Evolutionary conservation across 1,139 yeast species (phyloP).

Genomic region (Yamadazyma conglobata): DNA sequence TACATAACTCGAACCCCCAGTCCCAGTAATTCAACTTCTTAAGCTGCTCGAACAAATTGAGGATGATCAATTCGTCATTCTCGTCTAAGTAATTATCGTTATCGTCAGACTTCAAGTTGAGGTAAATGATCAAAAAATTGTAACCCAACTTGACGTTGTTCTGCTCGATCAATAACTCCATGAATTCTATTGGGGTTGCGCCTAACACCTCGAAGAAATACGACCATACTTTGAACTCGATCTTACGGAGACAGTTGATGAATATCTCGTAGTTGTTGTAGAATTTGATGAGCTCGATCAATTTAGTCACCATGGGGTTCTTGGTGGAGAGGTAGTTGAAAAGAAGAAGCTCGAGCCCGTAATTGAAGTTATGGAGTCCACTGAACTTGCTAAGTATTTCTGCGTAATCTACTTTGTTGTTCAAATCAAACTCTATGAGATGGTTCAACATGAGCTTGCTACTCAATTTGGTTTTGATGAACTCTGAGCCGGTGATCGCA

Average conservation of each 20-base stretch:
- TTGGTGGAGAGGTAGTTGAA: constrained; percentile 30
- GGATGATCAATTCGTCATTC: constrained; percentile 31
- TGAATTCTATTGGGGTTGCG: constrained; percentile 37
- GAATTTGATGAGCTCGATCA: constrained; percentile 29
- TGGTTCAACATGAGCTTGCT: constrained; percentile 35
- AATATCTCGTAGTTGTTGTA: constrained; percentile 31
- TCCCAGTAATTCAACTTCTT: constrained; percentile 36
- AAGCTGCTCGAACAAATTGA: constrained; percentile 34
- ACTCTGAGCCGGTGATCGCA: constrained; percentile 17
- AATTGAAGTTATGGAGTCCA: constrained; percentile 30
- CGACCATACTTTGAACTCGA: constrained; percentile 41
- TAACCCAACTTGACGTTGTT: constrained; percentile 41
- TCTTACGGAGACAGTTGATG: constrained; percentile 42
- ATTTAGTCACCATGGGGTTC: constrained; percentile 13
- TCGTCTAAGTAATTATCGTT: constrained; percentile 20
- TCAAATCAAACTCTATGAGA: constrained; percentile 37
- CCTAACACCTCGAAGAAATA: constrained; percentile 32
- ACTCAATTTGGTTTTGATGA: constrained; percentile 25
- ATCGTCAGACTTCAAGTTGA: constrained; percentile 33
- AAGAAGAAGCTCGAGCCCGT: constrained; percentile 39
- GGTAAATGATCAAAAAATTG: constrained; percentile 39
- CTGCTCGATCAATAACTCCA: constrained; percentile 32
- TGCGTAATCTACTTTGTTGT: constrained; percentile 18
- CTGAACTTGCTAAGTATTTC: constrained; percentile 24
- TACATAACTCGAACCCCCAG: constrained; percentile 45